Conservation (phyloP, 768 basidiomycete species). For the Suillus subluteus region DNA sequence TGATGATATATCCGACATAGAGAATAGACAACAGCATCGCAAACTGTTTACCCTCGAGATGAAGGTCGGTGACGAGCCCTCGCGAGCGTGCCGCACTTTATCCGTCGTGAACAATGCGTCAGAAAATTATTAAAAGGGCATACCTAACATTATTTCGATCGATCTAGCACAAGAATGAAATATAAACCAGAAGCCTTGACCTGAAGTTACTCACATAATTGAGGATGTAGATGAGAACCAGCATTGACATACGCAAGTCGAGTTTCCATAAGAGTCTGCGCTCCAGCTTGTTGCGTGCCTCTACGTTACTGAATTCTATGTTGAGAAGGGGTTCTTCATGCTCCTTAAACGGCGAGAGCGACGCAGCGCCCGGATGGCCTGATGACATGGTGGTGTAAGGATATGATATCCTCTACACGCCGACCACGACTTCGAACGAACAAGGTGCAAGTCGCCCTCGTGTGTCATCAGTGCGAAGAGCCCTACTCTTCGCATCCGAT, state of each 20-base stretch:
- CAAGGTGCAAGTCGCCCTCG: background rate
- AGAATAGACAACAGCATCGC: conserved; percentile 69
- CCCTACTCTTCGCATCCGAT: no score
- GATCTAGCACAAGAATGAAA: conserved; percentile 40
- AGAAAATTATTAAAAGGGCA: conserved; percentile 17
- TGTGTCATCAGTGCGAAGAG: no score
- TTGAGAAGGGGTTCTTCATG: conserved; percentile 27
- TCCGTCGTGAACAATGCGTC: background rate
- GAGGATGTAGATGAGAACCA: conserved; percentile 44
- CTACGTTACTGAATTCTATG: conserved; percentile 51
- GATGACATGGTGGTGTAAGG: conserved; percentile 15
- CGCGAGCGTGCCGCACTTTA: conserved; percentile 70
- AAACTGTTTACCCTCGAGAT: conserved; percentile 61
- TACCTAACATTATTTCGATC: conserved; percentile 74
- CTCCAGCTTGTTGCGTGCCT: conserved; percentile 51
- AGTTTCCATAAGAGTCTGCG: conserved; percentile 56
- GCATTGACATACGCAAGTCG: conserved; percentile 57
- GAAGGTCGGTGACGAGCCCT: conserved; percentile 61
- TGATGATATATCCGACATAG: conserved; percentile 57
- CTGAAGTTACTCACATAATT: conserved; percentile 34
- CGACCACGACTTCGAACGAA: no score
- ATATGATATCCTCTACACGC: background rate
- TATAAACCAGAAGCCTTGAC: background rate
- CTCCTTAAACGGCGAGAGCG: conserved; percentile 11
- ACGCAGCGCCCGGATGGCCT: conserved; percentile 5